Evolutionary conservation across 208 protist genomes (phyloP), one percentile per base, ranked within the genome.

Genomic region (Angomonas desouzai): DNA sequence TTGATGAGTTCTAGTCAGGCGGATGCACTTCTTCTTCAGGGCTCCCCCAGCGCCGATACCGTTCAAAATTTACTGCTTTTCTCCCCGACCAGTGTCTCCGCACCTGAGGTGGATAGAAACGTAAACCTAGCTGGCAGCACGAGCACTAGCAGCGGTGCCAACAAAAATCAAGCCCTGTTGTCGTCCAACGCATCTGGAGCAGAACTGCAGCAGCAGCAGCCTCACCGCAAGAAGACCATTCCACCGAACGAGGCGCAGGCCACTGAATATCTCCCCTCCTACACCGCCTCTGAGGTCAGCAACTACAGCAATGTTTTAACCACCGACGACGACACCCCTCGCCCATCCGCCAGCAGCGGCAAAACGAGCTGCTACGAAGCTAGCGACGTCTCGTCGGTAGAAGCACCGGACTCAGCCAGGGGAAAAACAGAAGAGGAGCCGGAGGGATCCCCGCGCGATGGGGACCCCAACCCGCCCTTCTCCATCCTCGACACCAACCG

Each of bases 401-500:
- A 40, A 40, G 13, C 9, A 18, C 36, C 6, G 36, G 36, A 40
- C 9, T 18, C 6, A 40, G 36, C 6, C 6, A 40, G 13, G 36
- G 13, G 36, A 6, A 40, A 40, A 40, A 13, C 6, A 40, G 36
- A 40, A 40, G 36, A 40, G 13, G 36, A 40, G 13, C 9, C 13
- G 36, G 36, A 40, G 13, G 13, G 36, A 13, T 13, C 36, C 9
- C 13, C 13, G 36, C 9, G 9, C 36, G 36, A 40, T 6, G 45
- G 6, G 20, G 10, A 51, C 45, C 4, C 18, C 45, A 23, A 51
- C n/a, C 45, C 18, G 9, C 45, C 45, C 45, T 51, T 23, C 20
- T 51, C 45, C 45, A 51, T 51, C 10, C 20, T 51, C 4, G 45
- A 51, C 20, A 51, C 45, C 45, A 51, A 51, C 45, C 36, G 36